phyloP scores from a whole-genome alignment of 2,329 filamentous ascomycete genomes.

The Teratosphaeria nubilosa region DNA sequence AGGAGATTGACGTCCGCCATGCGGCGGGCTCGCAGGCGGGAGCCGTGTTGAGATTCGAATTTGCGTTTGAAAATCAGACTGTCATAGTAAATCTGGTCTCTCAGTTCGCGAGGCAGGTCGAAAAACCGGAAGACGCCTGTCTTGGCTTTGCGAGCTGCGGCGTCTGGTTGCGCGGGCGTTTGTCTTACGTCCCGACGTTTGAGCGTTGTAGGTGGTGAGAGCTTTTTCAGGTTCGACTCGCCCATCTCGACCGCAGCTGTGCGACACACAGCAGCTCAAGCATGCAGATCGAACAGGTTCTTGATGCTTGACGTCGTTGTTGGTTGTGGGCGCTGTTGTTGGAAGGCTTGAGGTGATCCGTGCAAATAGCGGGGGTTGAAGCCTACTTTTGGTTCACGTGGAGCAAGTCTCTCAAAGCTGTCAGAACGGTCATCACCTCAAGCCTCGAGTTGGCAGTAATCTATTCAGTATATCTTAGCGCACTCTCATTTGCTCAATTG shows the following conservation, averaged over 20 bases:
- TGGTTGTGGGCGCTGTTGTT: not conserved
- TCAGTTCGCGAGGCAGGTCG: conserved; percentile 5
- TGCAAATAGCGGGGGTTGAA: not conserved
- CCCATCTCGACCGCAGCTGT: not conserved
- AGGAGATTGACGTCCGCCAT: conserved; percentile 2
- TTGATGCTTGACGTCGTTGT: not conserved
- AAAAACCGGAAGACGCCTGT: conserved; percentile 3
- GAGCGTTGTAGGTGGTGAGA: not conserved
- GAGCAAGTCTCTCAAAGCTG: not conserved
- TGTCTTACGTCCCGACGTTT: not conserved
- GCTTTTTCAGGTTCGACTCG: not conserved
- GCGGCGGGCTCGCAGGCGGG: conserved; percentile 3
- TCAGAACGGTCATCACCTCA: not conserved
- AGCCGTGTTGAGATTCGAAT: conserved; percentile 1
- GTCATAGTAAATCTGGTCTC: conserved; percentile 7
- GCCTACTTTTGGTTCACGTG: not conserved
- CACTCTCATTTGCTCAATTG: not conserved
- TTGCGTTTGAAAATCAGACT: conserved; percentile 5
- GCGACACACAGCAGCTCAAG: not conserved
- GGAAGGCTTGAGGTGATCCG: not conserved
- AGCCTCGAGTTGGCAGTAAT: not conserved
- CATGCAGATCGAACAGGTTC: not conserved
- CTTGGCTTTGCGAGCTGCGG: not conserved
- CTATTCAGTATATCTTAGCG: not conserved
- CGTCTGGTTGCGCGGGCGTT: not conserved